Evolutionary conservation across 345 rosid species (phyloP).

Genomic region (Citrus maxima): DNA sequence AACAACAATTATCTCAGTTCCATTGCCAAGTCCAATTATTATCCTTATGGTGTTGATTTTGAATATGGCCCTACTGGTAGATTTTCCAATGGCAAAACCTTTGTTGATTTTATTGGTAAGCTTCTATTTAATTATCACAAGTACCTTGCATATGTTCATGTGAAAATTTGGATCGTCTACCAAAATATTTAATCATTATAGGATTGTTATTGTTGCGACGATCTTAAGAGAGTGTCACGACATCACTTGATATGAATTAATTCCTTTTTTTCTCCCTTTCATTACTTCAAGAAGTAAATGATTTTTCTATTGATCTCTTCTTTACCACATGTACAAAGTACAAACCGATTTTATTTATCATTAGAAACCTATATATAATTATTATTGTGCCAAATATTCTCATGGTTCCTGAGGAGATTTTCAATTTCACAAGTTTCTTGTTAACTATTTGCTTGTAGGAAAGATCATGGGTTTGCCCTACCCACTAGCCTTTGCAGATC

Average conservation of each 20-base stretch:
- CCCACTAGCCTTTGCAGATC: constrained; percentile 67
- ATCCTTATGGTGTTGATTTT: constrained; percentile 81
- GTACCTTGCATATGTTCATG: too few relatives aligned
- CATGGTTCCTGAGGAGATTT: not conserved
- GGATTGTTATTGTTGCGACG: too few relatives aligned
- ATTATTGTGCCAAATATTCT: too few relatives aligned
- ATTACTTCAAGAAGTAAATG: too few relatives aligned
- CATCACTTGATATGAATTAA: too few relatives aligned
- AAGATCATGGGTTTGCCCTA: constrained; percentile 55
- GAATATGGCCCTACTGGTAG: constrained; percentile 68
- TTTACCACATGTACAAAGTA: too few relatives aligned
- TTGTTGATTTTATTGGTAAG: constrained; percentile 65
- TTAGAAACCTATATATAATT: too few relatives aligned
- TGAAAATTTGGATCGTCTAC: not conserved
- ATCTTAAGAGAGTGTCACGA: too few relatives aligned
- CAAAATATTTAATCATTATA: too few relatives aligned
- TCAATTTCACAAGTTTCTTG: not conserved
- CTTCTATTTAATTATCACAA: not conserved
- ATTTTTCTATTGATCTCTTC: too few relatives aligned
- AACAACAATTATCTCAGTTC: constrained; percentile 72
- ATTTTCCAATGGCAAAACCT: constrained; percentile 71
- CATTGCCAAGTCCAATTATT: constrained; percentile 64
- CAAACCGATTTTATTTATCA: too few relatives aligned
- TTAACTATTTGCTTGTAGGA: constrained; percentile 34
- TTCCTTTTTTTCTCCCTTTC: too few relatives aligned